These are phyloP conservation scores for Nigrograna mackinnonii DNA, from an alignment of 2,329 filamentous ascomycete genomes.

Conservation along the genomic window DNA sequence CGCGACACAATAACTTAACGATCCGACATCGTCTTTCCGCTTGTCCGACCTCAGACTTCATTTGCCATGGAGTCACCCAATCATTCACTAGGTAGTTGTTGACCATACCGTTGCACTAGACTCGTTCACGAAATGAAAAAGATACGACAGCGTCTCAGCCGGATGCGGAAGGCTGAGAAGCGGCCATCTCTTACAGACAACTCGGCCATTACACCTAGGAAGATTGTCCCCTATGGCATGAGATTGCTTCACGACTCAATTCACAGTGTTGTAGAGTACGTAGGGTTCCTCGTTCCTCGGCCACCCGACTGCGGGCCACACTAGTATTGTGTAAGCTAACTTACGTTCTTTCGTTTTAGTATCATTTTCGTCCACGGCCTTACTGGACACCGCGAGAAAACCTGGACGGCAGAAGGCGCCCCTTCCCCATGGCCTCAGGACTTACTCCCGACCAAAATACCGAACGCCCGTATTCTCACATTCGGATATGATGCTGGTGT, in stretches of 20 bases:
- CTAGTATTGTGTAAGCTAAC: neutral
- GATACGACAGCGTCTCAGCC: too few species aligned
- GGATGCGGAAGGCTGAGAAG: too few species aligned
- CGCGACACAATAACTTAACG: too few species aligned
- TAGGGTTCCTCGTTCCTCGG: neutral
- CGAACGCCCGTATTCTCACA: constrained; percentile 11
- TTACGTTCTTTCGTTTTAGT: neutral
- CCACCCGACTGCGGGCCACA: too few species aligned
- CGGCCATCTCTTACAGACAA: too few species aligned
- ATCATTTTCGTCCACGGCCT: constrained; percentile 15
- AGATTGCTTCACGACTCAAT: neutral
- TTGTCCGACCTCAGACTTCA: too few species aligned
- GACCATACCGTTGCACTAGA: too few species aligned
- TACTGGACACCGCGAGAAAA: constrained; percentile 13
- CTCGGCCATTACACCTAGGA: too few species aligned
- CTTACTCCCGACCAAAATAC: constrained; percentile 6
- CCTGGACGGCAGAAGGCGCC: constrained; percentile 9
- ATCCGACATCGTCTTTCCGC: too few species aligned
- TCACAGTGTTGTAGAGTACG: neutral
- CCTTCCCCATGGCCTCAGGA: constrained; percentile 8
- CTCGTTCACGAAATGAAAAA: too few species aligned
- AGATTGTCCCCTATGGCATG: neutral
- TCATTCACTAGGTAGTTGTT: too few species aligned
- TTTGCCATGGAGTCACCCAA: too few species aligned
- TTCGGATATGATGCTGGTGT: constrained; percentile 21